Base-by-base conservation (phyloP, 805 yeast genomes). In the Spathaspora passalidarum region DNA sequence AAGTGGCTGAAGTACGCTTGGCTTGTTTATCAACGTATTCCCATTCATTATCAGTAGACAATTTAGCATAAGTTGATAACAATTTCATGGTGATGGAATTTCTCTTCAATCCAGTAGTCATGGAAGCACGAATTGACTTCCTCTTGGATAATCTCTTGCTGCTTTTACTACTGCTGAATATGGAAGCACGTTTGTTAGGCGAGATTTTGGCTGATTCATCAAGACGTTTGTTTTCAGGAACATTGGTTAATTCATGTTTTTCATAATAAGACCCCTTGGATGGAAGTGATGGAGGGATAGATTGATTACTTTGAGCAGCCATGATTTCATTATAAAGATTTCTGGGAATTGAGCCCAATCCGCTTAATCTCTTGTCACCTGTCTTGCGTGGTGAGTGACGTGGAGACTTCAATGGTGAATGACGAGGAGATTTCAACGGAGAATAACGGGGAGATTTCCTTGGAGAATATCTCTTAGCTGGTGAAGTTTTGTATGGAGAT, bases 1-100 rank as follows among this genome's bases (percentile, higher is more conserved):
- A 86, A 50, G 86, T 86, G 13, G 88, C 82, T 32, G 88, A 81
- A 1, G 91, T 84, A 63, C 94, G 75, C 63, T 79, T 84, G 5
- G 89, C 82, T 60, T 82, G 88, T 56, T 78, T 81, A 55, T 84
- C 87, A 63, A 84, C 78, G 54, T 78, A 78, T 55, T 81, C 86
- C 81, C 88, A 80, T 49, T 81, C 86, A 36, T 77, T 73, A 47
- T 81, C 84, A 39, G 75, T 75, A 2, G 88, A 75, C 49, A 86
- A 66, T 58, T 81, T 84, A 26, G 92, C 88, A 62, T 86, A 86
- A 0, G 89, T 81, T 1, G 89, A 78, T 48, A 86, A 75, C 50
- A 86, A 62, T 56, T 82, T 85, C 36, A 88, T 72, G 0, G 92
- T 85, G 38, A 86, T 80, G 0, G 91, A 84, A 50, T 84, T 84